Evolutionary conservation across 306 rosid species (phyloP), one percentile per base, ranked within the genome.

Genomic region (Dalbergia cultrata): DNA sequence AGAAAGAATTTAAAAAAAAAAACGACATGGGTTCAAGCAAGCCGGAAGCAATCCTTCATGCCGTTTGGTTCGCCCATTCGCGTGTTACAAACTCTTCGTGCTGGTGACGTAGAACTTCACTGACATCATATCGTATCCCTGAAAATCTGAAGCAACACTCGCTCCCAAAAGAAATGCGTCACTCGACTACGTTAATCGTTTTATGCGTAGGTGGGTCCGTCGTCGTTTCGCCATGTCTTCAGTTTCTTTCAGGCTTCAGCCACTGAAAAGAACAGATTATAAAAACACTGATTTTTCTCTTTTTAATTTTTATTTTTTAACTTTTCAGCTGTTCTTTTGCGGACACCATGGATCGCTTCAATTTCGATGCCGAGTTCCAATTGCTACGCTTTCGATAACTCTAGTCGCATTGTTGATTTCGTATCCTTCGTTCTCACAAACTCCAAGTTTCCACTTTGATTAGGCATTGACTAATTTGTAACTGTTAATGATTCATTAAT

Each of bases 381-480:
- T 68, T 95, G 99, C 91, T 95, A 91, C 70, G 91, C 82, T 61
- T 77, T 95, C 54, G 85, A 95, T 43, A 90, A 95, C 73, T 86
- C 97, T 33, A 95, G 99, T 85, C 98, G 85, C 70, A 57, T 95
- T 67, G 90, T 93, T 65, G 99, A 95, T 89, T 95, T 93, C 75
- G 99, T 93, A 93, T 93, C 97, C 97, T 87, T 22, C 77, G 19
- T 35, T 77, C 17, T 17, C 60, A 49, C 54, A 4, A 21, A 47
- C 67, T 87, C 35, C 65, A 34, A 44, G 39, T 62, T 67, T 67
- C 13, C 50, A 26, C 64, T 81, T 64, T 74, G 69, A 34, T 72
- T 71, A 9, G 13, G 45, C 34, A 49, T 67, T 66, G 26, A 14
- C 3, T 54, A 5, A 5, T 63, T 82, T 31, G 4, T 45, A 44